phyloP scores from a whole-genome alignment of 2,329 filamentous ascomycete species.

The Colletotrichum lentis region DNA sequence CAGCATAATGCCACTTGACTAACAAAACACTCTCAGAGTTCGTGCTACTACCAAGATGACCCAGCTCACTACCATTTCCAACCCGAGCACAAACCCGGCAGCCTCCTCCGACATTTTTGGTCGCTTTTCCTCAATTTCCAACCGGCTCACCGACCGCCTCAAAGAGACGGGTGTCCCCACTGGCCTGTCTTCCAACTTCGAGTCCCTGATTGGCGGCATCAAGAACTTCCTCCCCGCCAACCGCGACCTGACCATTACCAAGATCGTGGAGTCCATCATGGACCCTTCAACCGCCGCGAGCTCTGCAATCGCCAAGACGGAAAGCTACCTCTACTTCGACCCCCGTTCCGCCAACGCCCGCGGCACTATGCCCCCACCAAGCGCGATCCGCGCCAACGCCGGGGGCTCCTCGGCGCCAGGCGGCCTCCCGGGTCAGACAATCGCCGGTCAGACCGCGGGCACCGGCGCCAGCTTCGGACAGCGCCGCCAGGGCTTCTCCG shows the following conservation, averaged over 20 bases:
- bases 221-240: constrained; percentile 98
- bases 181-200: constrained; percentile 79
- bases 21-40: constrained; percentile 62
- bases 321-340: constrained; percentile 97
- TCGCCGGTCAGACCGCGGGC: constrained; percentile 62
- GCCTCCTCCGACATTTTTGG: constrained; percentile 84
- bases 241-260: constrained; percentile 94
- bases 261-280: constrained; percentile 98
- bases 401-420: constrained; percentile 53
- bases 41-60: constrained; percentile 97
- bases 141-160: constrained; percentile 89
- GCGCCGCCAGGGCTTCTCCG: constrained; percentile 84
- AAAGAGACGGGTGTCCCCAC: constrained; percentile 85
- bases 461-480: constrained; percentile 90
- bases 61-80: constrained; percentile 91
- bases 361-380: constrained; percentile 86
- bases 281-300: constrained; percentile 89
- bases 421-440: constrained; percentile 55
- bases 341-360: constrained; percentile 91
- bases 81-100: constrained; percentile 69
- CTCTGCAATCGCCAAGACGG: constrained; percentile 93
- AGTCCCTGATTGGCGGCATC: constrained; percentile 92
- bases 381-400: constrained; percentile 60
- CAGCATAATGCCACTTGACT: neutral
- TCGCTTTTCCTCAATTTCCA: constrained; percentile 90